These are phyloP conservation scores for Phytopythium delawarense DNA, from an alignment of 352 stramenopile genomes.

Conservation along the genomic window DNA sequence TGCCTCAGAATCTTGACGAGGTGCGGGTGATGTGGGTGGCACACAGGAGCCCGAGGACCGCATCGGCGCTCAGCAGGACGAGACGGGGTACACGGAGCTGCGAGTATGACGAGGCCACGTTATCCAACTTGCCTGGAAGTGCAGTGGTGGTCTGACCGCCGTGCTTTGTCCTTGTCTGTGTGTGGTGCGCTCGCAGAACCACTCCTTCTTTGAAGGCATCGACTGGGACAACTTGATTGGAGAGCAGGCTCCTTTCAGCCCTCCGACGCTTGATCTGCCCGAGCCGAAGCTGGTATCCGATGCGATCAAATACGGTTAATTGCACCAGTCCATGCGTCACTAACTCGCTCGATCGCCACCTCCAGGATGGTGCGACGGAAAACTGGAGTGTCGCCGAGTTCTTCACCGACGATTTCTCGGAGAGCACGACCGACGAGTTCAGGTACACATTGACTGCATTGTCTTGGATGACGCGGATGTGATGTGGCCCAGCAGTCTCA, in stretches of 20 bases:
- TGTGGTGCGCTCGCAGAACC: slow-evolving; percentile 29
- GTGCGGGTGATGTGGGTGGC: not conserved
- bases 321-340: not conserved
- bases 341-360: not conserved
- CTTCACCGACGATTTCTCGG: slow-evolving; percentile 77
- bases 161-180: not conserved
- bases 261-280: slow-evolving; percentile 45
- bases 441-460: slow-evolving; percentile 17
- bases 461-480: not conserved
- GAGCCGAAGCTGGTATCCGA: slow-evolving; percentile 52
- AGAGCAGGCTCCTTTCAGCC: slow-evolving; percentile 52
- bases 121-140: not conserved
- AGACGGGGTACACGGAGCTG: slow-evolving; percentile 60
- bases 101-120: slow-evolving; percentile 30
- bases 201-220: slow-evolving; percentile 77
- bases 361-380: slow-evolving; percentile 62
- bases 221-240: slow-evolving; percentile 62
- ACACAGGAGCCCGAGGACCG: slow-evolving; percentile 47
- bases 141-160: not conserved
- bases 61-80: slow-evolving; percentile 62
- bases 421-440: slow-evolving; percentile 66
- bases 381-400: slow-evolving; percentile 82
- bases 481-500: slow-evolving; percentile 1
- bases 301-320: not conserved
- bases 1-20: not conserved